Evolutionary conservation across 805 yeast genomes (phyloP).

Genomic region (Saccharomycopsis malanga): DNA sequence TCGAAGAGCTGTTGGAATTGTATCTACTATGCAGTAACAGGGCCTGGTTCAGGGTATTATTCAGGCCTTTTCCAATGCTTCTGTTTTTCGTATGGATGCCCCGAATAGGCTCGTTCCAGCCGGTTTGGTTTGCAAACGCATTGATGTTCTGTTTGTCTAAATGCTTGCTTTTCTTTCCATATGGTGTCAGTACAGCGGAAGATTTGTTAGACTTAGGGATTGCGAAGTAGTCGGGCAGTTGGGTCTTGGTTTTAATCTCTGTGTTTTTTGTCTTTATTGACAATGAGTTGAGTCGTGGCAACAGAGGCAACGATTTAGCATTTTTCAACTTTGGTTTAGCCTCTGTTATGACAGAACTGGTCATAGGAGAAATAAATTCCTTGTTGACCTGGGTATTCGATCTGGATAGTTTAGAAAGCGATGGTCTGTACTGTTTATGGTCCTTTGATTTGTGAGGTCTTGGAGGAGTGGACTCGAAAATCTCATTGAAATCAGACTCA

Average conservation of each 20-base stretch:
- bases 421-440: not conserved
- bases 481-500: slow-evolving; percentile 11
- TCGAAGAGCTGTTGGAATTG: slow-evolving; percentile 7
- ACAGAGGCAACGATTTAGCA: slow-evolving; percentile 20
- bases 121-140: not conserved
- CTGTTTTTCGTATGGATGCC: not conserved
- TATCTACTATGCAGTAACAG: not conserved
- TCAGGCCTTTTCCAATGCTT: not conserved
- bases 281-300: slow-evolving; percentile 16
- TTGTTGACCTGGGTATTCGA: not conserved
- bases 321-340: slow-evolving; percentile 16
- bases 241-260: not conserved
- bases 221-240: not conserved
- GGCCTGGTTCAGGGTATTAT: no score
- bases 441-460: not conserved
- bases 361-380: not conserved
- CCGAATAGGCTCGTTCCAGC: not conserved
- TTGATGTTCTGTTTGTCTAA: not conserved
- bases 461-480: slow-evolving; percentile 1
- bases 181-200: not conserved
- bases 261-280: slow-evolving; percentile 6
- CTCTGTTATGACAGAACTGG: not conserved
- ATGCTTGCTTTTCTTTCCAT: not conserved
- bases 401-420: not conserved
- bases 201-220: not conserved